Conservation (phyloP, 768 basidiomycete genomes). For the Serendipita vermifera region DNA sequence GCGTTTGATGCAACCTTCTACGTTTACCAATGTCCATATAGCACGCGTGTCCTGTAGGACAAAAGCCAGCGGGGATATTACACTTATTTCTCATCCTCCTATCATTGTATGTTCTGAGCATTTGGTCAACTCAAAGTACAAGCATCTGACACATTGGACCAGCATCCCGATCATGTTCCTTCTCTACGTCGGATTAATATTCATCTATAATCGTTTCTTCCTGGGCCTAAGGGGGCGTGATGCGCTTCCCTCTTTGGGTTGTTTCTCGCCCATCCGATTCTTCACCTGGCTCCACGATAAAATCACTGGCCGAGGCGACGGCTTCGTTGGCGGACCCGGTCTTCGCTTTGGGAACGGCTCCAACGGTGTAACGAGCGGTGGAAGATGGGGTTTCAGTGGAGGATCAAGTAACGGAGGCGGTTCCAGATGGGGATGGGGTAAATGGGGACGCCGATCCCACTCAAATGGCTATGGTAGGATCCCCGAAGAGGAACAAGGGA, state of each 20-base stretch:
- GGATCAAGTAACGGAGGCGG: not conserved
- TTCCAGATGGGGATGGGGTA: not conserved
- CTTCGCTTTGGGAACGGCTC: not conserved
- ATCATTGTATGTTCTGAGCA: not conserved
- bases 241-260: slow-evolving; percentile 42
- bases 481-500: slow-evolving; percentile 4
- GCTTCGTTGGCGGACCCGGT: slow-evolving; percentile 5
- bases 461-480: not conserved
- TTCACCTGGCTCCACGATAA: slow-evolving; percentile 8
- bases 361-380: not conserved
- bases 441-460: not conserved
- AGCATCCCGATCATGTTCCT: slow-evolving; percentile 47
- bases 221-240: slow-evolving; percentile 59
- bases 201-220: slow-evolving; percentile 66
- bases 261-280: slow-evolving; percentile 15
- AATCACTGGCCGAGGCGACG: slow-evolving; percentile 4
- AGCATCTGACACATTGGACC: not conserved
- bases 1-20: not conserved
- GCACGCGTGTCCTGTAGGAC: slow-evolving; percentile 7
- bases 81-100: slow-evolving; percentile 9
- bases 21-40: slow-evolving; percentile 1
- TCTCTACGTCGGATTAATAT: slow-evolving; percentile 53
- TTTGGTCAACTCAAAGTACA: not conserved
- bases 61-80: slow-evolving; percentile 6
- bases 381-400: not conserved